These are phyloP conservation scores for Fusarium piperis DNA, from an alignment of 2,329 filamentous ascomycete species.

Conservation along the genomic window DNA sequence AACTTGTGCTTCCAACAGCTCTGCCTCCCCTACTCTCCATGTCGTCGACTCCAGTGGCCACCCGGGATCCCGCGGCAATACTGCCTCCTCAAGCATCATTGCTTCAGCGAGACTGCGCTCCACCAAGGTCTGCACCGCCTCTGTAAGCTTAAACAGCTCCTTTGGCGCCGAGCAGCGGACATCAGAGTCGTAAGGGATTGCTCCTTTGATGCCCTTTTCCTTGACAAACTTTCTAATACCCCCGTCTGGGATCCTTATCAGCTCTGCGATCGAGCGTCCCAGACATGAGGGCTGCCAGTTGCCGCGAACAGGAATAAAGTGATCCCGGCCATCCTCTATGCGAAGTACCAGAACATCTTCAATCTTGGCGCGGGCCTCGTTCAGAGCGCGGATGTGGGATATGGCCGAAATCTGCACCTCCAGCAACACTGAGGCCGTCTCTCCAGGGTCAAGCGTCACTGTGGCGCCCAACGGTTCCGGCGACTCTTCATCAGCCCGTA, in stretches of 20 bases:
- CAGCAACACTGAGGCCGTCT: slow-evolving; percentile 77
- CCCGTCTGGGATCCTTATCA: slow-evolving; percentile 85
- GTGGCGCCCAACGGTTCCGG: slow-evolving; percentile 51
- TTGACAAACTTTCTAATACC: slow-evolving; percentile 70
- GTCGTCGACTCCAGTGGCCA: slow-evolving; percentile 67
- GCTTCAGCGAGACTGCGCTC: slow-evolving; percentile 69
- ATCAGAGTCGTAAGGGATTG: slow-evolving; percentile 65
- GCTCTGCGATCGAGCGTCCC: slow-evolving; percentile 85
- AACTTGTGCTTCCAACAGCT: slow-evolving; percentile 44
- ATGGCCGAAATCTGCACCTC: slow-evolving; percentile 73
- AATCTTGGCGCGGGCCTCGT: slow-evolving; percentile 70
- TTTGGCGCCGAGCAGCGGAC: slow-evolving; percentile 84
- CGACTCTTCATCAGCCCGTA: slow-evolving; percentile 51
- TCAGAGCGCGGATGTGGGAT: slow-evolving; percentile 73
- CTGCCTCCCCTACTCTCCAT: slow-evolving; percentile 43
- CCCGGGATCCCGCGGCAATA: slow-evolving; percentile 62
- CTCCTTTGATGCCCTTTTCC: slow-evolving; percentile 52
- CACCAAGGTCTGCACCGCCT: slow-evolving; percentile 71
- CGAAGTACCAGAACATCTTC: slow-evolving; percentile 91
- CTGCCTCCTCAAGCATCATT: slow-evolving; percentile 66
- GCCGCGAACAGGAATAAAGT: slow-evolving; percentile 86
- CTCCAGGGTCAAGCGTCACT: slow-evolving; percentile 83
- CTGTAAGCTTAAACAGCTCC: slow-evolving; percentile 89
- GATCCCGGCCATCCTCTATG: slow-evolving; percentile 84
- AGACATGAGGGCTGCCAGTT: slow-evolving; percentile 85